Conservation (phyloP, 257 asterid genomes). For the Ehretia macrophylla region DNA sequence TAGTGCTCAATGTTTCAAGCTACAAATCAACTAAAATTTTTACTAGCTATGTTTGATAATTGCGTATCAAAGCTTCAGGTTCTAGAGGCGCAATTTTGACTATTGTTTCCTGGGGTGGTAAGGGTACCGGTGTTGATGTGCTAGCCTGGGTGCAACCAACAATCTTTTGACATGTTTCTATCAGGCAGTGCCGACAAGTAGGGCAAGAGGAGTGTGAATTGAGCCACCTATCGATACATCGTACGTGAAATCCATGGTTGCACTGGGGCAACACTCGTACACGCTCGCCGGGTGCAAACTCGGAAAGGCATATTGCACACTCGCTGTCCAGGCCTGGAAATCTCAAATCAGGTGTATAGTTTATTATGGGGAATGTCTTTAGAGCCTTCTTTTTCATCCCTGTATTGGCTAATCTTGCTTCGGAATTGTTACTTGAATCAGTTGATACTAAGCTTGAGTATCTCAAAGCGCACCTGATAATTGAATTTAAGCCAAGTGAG, state of each 20-base stretch:
- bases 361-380: constrained; percentile 17
- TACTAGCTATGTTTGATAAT: neutral
- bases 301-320: constrained; percentile 24
- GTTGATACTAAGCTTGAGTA: constrained; percentile 16
- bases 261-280: constrained; percentile 25
- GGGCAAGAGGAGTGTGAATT: constrained; percentile 34
- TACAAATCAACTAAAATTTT: neutral
- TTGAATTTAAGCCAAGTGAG: constrained; percentile 27
- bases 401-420: constrained; percentile 11
- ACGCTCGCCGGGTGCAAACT: constrained; percentile 19
- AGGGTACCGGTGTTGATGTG: neutral
- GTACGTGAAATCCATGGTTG: constrained; percentile 25
- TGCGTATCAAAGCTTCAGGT: constrained; percentile 20
- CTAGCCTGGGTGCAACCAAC: constrained; percentile 2
- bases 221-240: constrained; percentile 29
- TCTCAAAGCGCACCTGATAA: constrained; percentile 25
- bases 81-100: constrained; percentile 17
- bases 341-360: constrained; percentile 13
- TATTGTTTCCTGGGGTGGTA: constrained; percentile 7
- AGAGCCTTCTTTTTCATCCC: constrained; percentile 27
- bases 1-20: neutral
- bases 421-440: neutral
- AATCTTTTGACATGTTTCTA: constrained; percentile 22
- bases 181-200: constrained; percentile 29
- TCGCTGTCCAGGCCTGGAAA: constrained; percentile 16